Conservation (phyloP, 768 basidiomycete species). For the Mrakia frigida region DNA sequence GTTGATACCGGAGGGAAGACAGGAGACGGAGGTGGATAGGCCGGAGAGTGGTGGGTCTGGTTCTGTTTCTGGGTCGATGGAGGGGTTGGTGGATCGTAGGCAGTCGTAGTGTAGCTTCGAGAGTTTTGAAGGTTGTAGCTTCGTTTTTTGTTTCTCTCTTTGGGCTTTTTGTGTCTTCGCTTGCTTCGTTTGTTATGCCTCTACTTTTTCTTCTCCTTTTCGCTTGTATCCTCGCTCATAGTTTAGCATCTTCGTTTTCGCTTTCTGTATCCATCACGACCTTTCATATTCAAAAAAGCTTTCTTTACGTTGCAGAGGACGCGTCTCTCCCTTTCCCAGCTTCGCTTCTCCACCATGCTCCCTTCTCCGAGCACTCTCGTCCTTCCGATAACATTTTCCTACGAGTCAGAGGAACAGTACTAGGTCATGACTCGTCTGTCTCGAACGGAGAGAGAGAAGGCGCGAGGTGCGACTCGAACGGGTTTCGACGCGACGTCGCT, state of each 20-base stretch:
- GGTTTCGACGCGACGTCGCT: background rate
- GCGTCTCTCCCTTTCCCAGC: too few species aligned
- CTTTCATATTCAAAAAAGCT: too few species aligned
- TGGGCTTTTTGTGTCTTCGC: background rate
- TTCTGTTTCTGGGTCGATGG: background rate
- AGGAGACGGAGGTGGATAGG: background rate
- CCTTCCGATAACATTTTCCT: too few species aligned
- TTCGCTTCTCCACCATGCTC: too few species aligned
- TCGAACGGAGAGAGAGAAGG: too few species aligned
- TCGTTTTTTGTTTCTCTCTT: too few species aligned
- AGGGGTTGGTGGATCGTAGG: background rate
- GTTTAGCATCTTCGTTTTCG: background rate
- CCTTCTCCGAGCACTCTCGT: too few species aligned
- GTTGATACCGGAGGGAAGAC: background rate
- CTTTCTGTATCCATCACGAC: background rate
- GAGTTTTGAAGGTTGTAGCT: too few species aligned
- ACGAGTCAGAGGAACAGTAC: too few species aligned
- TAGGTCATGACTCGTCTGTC: too few species aligned
- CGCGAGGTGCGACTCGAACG: background rate
- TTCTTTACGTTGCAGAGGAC: too few species aligned
- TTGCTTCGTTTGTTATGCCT: background rate
- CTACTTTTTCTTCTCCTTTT: background rate
- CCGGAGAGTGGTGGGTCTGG: background rate
- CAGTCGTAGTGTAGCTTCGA: background rate
- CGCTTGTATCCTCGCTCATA: background rate